These are phyloP conservation scores for Neofusicoccum cordaticola DNA, from an alignment of 2,329 filamentous ascomycete species.

Conservation along the genomic window DNA sequence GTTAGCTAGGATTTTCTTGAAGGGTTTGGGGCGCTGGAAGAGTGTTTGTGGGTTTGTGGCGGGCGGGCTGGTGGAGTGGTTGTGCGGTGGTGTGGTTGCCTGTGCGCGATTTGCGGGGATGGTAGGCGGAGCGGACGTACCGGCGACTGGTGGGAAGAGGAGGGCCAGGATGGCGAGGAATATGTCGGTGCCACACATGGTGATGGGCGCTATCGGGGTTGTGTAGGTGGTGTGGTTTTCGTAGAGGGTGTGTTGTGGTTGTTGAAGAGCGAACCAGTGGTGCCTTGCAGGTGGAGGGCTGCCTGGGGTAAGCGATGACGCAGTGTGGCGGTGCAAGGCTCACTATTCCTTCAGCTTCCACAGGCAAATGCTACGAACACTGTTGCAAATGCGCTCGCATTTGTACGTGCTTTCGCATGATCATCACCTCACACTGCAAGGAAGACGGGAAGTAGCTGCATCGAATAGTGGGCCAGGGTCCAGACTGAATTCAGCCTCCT, in stretches of 20 bases:
- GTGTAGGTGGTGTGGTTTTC: background rate
- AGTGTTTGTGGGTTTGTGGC: background rate
- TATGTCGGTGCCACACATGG: conserved; percentile 59
- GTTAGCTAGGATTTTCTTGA: conserved; percentile 16
- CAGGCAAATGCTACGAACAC: background rate
- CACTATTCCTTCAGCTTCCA: background rate
- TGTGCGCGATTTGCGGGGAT: conserved; percentile 23
- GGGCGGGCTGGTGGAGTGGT: background rate
- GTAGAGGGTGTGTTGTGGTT: background rate
- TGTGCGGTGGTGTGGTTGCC: conserved; percentile 1
- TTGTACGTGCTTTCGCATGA: background rate
- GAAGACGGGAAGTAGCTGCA: no score
- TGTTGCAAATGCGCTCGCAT: background rate
- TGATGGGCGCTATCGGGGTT: background rate
- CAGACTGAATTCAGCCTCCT: background rate
- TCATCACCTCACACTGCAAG: background rate
- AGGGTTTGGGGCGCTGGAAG: background rate
- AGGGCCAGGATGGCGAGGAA: conserved; percentile 60
- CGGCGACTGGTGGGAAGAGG: conserved; percentile 59
- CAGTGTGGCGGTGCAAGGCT: conserved; percentile 1
- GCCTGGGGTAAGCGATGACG: conserved; percentile 12
- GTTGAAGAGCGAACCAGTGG: background rate
- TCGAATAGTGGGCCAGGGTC: background rate
- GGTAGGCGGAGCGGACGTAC: conserved; percentile 37
- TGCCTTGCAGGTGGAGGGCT: background rate